A percentile compares a stretch with the other conserved stretches of the same genome.
These are phyloP conservation scores for Starmerella apicola DNA, from an alignment of 805 yeast genomes.

Conservation along the genomic window DNA sequence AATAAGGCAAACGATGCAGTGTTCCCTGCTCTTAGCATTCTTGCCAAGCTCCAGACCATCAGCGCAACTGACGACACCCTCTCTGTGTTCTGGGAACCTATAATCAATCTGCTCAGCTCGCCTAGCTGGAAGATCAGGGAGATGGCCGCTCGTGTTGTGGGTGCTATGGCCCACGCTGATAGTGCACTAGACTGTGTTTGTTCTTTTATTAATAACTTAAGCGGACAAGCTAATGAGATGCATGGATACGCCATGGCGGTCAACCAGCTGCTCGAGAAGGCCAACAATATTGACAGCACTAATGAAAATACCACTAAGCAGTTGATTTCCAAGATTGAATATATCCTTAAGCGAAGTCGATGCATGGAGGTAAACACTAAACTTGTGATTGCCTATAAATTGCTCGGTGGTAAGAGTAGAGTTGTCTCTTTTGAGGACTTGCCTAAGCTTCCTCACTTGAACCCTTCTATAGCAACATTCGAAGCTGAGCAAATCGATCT, in stretches of 20 bases:
- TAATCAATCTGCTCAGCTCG: slow-evolving; percentile 39
- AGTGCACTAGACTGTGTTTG: slow-evolving; percentile 24
- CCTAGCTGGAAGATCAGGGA: slow-evolving; percentile 76
- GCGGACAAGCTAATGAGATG: slow-evolving; percentile 32
- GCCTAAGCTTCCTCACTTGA: slow-evolving; percentile 6
- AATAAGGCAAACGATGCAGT: slow-evolving; percentile 36
- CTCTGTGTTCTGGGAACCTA: slow-evolving; percentile 38
- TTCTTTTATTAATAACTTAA: slow-evolving; percentile 19
- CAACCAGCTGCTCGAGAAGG: neutral
- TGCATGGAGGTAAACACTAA: slow-evolving; percentile 17
- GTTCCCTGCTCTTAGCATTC: slow-evolving; percentile 62
- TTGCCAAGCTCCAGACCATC: slow-evolving; percentile 55
- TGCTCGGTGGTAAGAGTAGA: slow-evolving; percentile 4
- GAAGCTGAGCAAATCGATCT: slow-evolving; percentile 11
- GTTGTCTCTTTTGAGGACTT: slow-evolving; percentile 4
- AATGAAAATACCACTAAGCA: neutral
- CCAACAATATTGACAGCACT: neutral
- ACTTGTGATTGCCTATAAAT: slow-evolving; percentile 4
- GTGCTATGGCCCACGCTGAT: slow-evolving; percentile 32
- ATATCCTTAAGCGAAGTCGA: slow-evolving; percentile 1
- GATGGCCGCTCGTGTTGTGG: slow-evolving; percentile 63
- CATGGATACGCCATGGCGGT: slow-evolving; percentile 40
- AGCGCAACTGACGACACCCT: slow-evolving; percentile 39
- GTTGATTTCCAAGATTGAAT: too few species aligned
- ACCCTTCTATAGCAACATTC: slow-evolving; percentile 15